Conservation (phyloP, 164 flowering plant species). For the Euptelea pleiosperma region DNA sequence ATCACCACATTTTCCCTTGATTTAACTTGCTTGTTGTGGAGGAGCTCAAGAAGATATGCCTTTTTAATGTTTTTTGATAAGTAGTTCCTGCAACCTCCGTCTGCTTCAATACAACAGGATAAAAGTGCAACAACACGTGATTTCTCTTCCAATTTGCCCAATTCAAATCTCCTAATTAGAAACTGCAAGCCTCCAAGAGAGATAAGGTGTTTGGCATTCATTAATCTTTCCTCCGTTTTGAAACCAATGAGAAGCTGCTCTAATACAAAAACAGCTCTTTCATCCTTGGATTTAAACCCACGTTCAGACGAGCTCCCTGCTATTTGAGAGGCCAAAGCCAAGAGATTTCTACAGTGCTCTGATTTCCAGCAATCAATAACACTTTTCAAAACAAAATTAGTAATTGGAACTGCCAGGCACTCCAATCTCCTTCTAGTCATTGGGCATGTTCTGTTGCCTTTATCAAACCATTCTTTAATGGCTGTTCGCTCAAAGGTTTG, state of each 20-base stretch:
- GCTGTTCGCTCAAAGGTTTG: conserved; percentile 66
- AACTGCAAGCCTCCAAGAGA: conserved; percentile 62
- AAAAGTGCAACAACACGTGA: conserved; percentile 38
- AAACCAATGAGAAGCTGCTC: conserved; percentile 51
- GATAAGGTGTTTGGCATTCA: conserved; percentile 42
- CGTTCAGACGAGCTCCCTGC: conserved; percentile 19
- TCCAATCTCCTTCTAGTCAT: conserved; percentile 45
- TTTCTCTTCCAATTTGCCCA: conserved; percentile 49
- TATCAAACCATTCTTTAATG: conserved; percentile 51
- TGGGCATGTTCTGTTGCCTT: conserved; percentile 62
- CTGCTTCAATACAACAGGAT: conserved; percentile 50
- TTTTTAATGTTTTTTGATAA: conserved; percentile 42
- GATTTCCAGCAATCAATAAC: conserved; percentile 58
- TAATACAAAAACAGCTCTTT: conserved; percentile 32
- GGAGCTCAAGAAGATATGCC: conserved; percentile 43
- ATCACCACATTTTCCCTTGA: conserved; percentile 39
- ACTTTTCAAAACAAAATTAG: conserved; percentile 57
- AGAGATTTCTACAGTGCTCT: conserved; percentile 32
- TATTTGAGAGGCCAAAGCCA: conserved; percentile 34
- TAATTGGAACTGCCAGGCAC: conserved; percentile 37
- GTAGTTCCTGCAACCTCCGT: conserved; percentile 46
- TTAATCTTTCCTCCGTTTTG: conserved; percentile 35
- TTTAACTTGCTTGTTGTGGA: conserved; percentile 43
- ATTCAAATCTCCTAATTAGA: conserved; percentile 46
- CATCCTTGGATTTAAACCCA: conserved; percentile 28